Conservation (phyloP, 2,329 filamentous ascomycete genomes). For the Phaeosphaeriaceae sp. region DNA sequence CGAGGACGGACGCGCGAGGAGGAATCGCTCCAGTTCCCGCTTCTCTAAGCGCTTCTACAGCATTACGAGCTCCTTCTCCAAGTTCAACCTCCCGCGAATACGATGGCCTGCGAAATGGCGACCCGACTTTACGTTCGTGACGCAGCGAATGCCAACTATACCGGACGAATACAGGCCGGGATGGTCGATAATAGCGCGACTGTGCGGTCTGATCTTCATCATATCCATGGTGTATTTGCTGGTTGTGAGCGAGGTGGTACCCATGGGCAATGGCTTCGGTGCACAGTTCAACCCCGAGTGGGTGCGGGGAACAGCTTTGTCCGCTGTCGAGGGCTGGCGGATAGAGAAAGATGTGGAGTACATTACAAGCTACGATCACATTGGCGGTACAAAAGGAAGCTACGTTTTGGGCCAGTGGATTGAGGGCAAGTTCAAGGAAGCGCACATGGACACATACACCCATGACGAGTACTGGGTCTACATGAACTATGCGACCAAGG, state of each 20-base stretch:
- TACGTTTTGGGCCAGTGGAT: constrained; percentile 86
- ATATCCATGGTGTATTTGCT: constrained; percentile 81
- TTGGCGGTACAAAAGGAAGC: constrained; percentile 94
- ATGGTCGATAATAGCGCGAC: constrained; percentile 73
- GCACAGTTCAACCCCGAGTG: constrained; percentile 85
- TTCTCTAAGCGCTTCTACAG: constrained; percentile 65
- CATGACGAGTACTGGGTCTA: constrained; percentile 84
- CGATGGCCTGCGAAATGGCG: constrained; percentile 34
- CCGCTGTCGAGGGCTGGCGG: constrained; percentile 69
- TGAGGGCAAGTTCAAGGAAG: constrained; percentile 74
- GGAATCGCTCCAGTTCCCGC: constrained; percentile 41
- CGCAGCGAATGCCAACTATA: constrained; percentile 49
- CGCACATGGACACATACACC: constrained; percentile 75
- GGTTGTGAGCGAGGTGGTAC: constrained; percentile 85
- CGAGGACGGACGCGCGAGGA: constrained; percentile 36
- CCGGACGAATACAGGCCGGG: constrained; percentile 59
- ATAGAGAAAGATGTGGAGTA: constrained; percentile 75
- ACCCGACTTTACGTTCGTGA: constrained; percentile 34
- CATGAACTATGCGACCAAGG: constrained; percentile 83
- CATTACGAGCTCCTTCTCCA: constrained; percentile 64
- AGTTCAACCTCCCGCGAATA: constrained; percentile 58
- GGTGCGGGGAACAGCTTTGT: constrained; percentile 77
- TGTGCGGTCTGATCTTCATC: constrained; percentile 78
- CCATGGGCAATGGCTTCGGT: constrained; percentile 62
- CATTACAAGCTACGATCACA: constrained; percentile 83